phyloP scores from a whole-genome alignment of 352 stramenopile genomes.

The Phytophthora sp. region DNA sequence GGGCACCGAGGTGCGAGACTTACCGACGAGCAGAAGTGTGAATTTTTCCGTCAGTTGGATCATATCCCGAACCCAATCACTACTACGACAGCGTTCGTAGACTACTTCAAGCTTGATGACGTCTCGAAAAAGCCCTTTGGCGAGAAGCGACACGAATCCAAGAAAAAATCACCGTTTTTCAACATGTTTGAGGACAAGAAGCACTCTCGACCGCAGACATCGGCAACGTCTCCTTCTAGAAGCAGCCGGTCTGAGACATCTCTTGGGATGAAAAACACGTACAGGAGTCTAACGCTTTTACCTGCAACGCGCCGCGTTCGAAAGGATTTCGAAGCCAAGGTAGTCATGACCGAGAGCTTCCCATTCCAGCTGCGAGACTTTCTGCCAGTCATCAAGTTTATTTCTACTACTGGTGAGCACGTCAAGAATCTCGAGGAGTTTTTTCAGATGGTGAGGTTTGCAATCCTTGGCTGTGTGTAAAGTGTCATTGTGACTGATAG shows the following conservation, averaged over 20 bases:
- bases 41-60: constrained; percentile 55
- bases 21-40: constrained; percentile 63
- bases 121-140: not conserved
- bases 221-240: not conserved
- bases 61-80: constrained; percentile 77
- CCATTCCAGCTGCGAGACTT: constrained; percentile 78
- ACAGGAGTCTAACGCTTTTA: constrained; percentile 68
- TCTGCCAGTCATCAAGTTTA: constrained; percentile 76
- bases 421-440: constrained; percentile 85
- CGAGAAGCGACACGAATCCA: constrained; percentile 31
- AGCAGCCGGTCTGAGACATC: not conserved
- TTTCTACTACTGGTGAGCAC: constrained; percentile 77
- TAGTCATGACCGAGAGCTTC: constrained; percentile 80
- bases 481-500: constrained; percentile 1
- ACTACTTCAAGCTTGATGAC: constrained; percentile 59
- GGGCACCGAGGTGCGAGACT: constrained; percentile 7
- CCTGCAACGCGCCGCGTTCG: constrained; percentile 42
- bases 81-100: constrained; percentile 66
- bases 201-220: constrained; percentile 5
- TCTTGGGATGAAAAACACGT: constrained; percentile 54
- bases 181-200: constrained; percentile 52
- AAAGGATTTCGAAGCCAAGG: constrained; percentile 83
- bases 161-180: constrained; percentile 52
- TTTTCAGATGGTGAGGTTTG: constrained; percentile 74
- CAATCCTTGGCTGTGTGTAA: not conserved